Conservation (phyloP, 2,329 filamentous ascomycete species). For the Diaporthe longicolla region DNA sequence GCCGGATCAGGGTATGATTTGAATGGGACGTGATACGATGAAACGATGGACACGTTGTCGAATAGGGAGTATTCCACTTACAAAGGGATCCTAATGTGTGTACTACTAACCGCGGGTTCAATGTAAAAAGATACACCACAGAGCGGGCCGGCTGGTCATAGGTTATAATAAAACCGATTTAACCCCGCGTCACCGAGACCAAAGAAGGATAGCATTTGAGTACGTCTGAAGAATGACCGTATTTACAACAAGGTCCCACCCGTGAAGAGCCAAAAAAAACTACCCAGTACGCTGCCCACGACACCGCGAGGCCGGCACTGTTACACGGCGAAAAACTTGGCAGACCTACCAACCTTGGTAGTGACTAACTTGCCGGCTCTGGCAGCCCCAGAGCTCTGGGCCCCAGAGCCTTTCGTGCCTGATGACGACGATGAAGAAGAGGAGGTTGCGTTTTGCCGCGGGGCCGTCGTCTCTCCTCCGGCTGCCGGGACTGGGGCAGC, state of each 20-base stretch:
- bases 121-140: background rate
- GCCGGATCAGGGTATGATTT: background rate
- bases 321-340: conserved; percentile 23
- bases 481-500: background rate
- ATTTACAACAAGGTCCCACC: conserved; percentile 32
- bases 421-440: conserved; percentile 2
- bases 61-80: background rate
- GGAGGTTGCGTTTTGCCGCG: background rate
- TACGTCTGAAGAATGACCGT: conserved; percentile 18
- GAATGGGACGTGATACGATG: conserved; percentile 1
- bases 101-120: background rate
- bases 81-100: background rate
- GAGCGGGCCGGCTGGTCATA: background rate
- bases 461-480: conserved; percentile 1
- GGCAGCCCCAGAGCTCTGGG: conserved; percentile 3
- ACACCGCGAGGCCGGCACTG: background rate
- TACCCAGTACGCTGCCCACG: conserved; percentile 14
- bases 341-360: conserved; percentile 17
- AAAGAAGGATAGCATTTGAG: conserved; percentile 16
- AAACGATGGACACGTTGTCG: background rate
- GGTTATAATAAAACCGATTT: background rate
- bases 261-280: conserved; percentile 27
- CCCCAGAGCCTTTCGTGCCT: background rate
- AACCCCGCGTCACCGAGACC: conserved; percentile 1
- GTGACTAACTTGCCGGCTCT: conserved; percentile 21